A percentile compares a stretch with the other conserved stretches of the same genome.
Evolutionary conservation across 805 yeast genomes (phyloP).

Genomic region (Barnettozyma pratensis): DNA sequence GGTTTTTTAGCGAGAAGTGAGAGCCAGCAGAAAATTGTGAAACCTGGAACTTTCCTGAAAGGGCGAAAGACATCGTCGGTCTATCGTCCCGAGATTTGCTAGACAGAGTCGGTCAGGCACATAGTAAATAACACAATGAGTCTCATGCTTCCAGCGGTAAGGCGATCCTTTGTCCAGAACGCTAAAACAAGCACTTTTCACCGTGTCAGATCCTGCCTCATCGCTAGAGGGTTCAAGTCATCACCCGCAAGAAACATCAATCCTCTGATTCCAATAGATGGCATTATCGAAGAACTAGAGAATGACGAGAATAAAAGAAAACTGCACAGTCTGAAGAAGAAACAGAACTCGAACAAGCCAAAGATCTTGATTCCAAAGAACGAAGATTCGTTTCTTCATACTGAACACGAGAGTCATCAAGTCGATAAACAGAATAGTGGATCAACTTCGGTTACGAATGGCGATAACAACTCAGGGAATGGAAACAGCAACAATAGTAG

Average conservation of each 20-base stretch:
- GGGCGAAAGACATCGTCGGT: too few species aligned
- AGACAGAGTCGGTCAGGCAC: too few species aligned
- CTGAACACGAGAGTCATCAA: neutral
- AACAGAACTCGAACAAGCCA: slow-evolving; percentile 10
- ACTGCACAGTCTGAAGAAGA: slow-evolving; percentile 5
- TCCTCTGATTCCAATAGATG: slow-evolving; percentile 22
- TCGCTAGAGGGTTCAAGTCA: neutral
- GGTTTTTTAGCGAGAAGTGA: too few species aligned
- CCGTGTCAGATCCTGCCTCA: neutral
- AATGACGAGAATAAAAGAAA: slow-evolving; percentile 9
- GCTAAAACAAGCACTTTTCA: too few species aligned
- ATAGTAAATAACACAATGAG: too few species aligned
- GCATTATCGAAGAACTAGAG: slow-evolving; percentile 22
- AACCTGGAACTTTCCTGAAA: too few species aligned
- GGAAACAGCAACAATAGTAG: slow-evolving; percentile 4
- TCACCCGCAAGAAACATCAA: slow-evolving; percentile 9
- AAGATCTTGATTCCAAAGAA: slow-evolving; percentile 20
- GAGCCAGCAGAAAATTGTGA: too few species aligned
- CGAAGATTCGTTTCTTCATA: slow-evolving; percentile 15
- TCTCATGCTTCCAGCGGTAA: too few species aligned
- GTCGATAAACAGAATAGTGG: neutral
- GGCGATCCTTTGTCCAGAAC: too few species aligned
- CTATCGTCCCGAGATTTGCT: too few species aligned
- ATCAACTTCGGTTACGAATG: neutral
- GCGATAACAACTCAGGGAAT: neutral